Evolutionary conservation across 108 stramenopile genomes (phyloP), one percentile per base, ranked within the genome.

Genomic region (Cyclotella sp.): DNA sequence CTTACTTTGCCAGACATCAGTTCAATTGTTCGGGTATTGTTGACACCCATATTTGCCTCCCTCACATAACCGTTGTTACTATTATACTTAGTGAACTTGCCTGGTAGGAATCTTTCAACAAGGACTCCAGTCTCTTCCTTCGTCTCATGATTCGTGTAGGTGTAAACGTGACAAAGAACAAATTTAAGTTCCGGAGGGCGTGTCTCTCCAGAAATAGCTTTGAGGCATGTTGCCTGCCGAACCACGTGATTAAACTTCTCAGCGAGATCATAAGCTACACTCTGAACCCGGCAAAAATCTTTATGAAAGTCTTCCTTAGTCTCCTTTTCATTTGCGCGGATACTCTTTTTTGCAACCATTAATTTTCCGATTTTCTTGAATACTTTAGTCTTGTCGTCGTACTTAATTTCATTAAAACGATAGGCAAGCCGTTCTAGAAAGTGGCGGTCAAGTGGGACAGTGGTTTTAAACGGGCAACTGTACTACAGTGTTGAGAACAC

Each of bases 1-100:
- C 21, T 47, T 8, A 70, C 83, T 29, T 69, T 53, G 24, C 83
- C 83, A 59, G 28, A 61, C 13, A 51, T 60, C 7, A 80, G 57
- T 22, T 75, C 68, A 44, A 84, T 84, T 0, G 83, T 75, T 0
- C 57, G 47, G n/a, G 41, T 51, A 19, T 51, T 58, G 22, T 60
- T 3, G 0, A 51, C 52, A 21, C 63, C 66, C 22, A 70, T 62
- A 52, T 63, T 70, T 18, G 71, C 45, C 12, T 34, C 55, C 47
- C 39, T 64, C 5, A 84, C 82, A 28, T 78, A 83, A 0, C 80
- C 88, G 77, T 86, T 87, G 73, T 87, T 89, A 45, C 84, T 81
- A 44, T 78, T 89, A 46, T 58, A 89, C 64, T 89, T 87, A 0
- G 76, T 83, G 64, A 80, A 87, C 63, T 85, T 87, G 16, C 86